Base-by-base conservation (phyloP, 1,284 basidiomycete species). In the Microbotryum silenes-acaulis region DNA sequence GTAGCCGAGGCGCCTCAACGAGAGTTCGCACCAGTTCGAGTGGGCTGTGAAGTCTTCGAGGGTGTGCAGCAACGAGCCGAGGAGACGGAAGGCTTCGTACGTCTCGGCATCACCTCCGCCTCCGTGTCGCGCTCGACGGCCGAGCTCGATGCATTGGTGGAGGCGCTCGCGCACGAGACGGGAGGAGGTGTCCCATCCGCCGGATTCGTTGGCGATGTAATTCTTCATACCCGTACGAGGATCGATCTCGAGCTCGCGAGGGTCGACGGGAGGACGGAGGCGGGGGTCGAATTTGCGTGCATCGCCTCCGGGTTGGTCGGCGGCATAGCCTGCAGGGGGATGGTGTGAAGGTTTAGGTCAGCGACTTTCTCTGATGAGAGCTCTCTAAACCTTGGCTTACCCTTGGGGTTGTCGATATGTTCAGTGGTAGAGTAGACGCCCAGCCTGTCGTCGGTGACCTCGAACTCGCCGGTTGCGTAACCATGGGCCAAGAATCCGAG, bases 221-320 rank as follows among this genome's bases (percentile, higher is more conserved):
- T 92, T 92, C 79, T 96, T 96, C 91, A 97, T 94, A 6, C 91
- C 92, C 0, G 87, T 89, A 12, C 81, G 79, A 1, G 83, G 83
- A 74, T 97, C 92, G 25, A 97, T 82, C 46, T 93, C 87, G 7
- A 96, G 79, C 74, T 97, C 92, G 50, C 82, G 77, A 0, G 87
- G 87, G 61, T 83, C 75, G 53, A 91, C 83, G 3, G 88, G 89
- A 20, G 85, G 85, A 57, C 89, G 82, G 49, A 91, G 81, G 58
- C 86, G 84, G 2, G 82, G 81, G 71, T 96, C 83, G 70, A 86
- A 89, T 68, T 82, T 79, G 51, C 88, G 80, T 0, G 92, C 90
- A 76, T 93, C 86, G 21, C 87, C 86, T n/a, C 85, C 85, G 3
- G 83, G 88, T 69, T 92, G 91, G 16, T 86, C 89, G 3, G 50